Conservation (phyloP, 805 yeast species). For the Yamadazyma olivae region DNA sequence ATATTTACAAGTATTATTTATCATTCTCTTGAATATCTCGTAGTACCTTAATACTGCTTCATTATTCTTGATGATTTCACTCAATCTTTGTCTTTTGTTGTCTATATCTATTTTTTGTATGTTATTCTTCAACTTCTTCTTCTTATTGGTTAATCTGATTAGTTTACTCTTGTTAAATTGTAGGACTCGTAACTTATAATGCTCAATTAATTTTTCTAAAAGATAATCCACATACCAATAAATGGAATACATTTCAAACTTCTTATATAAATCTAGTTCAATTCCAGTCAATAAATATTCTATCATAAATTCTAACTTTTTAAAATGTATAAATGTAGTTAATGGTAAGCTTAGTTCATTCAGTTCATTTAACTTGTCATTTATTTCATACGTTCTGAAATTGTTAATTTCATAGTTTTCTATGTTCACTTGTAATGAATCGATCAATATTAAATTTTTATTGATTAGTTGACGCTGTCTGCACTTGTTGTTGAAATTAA, state of each 20-base stretch:
- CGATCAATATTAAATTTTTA: slow-evolving; percentile 63
- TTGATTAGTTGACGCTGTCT: slow-evolving; percentile 73
- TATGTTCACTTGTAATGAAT: slow-evolving; percentile 72
- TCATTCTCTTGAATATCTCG: slow-evolving; percentile 4
- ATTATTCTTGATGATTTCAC: slow-evolving; percentile 3
- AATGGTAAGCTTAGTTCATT: slow-evolving; percentile 56
- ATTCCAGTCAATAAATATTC: slow-evolving; percentile 72
- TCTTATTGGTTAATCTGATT: slow-evolving; percentile 7
- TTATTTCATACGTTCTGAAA: slow-evolving; percentile 30
- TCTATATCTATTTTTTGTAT: slow-evolving; percentile 9
- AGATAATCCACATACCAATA: slow-evolving; percentile 67
- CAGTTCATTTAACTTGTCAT: slow-evolving; percentile 28
- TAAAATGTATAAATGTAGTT: slow-evolving; percentile 64
- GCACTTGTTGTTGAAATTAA: slow-evolving; percentile 58
- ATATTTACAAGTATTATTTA: slow-evolving; percentile 1
- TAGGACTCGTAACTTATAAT: slow-evolving; percentile 39
- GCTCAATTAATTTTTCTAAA: slow-evolving; percentile 35
- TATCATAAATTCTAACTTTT: slow-evolving; percentile 68
- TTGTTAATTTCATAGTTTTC: slow-evolving; percentile 59
- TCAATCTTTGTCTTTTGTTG: slow-evolving; percentile 7
- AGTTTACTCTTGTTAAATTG: slow-evolving; percentile 11
- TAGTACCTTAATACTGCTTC: slow-evolving; percentile 5
- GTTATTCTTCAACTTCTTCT: slow-evolving; percentile 8
- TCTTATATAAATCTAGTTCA: slow-evolving; percentile 68
- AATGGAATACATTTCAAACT: slow-evolving; percentile 64